Evolutionary conservation across 2,329 filamentous ascomycete genomes (phyloP).

Genomic region (Domatiomyces globalis): DNA sequence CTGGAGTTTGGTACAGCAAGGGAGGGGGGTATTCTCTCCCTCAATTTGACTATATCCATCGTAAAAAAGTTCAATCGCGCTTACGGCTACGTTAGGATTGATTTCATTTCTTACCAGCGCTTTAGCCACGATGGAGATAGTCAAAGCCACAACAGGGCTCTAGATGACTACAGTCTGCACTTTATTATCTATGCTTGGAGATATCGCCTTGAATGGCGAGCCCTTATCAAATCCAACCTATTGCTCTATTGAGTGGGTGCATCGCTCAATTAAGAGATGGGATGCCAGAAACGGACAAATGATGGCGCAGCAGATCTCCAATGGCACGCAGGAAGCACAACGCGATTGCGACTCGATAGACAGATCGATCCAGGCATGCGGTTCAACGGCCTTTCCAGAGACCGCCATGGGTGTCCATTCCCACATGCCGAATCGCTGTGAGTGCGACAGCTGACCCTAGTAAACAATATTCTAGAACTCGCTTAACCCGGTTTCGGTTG

Average conservation of each 20-base stretch:
- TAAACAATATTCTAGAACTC: too few species aligned
- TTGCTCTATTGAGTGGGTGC: not conserved
- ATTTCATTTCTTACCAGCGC: not conserved
- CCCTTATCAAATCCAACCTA: not conserved
- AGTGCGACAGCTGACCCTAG: too few species aligned
- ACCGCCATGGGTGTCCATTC: not conserved
- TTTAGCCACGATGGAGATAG: not conserved
- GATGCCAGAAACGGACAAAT: not conserved
- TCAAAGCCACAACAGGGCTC: not conserved
- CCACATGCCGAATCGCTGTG: not conserved
- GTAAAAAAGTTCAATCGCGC: not conserved
- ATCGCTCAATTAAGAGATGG: not conserved
- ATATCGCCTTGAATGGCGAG: not conserved
- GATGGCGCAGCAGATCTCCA: not conserved
- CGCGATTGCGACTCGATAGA: not conserved
- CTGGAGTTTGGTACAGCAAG: not conserved
- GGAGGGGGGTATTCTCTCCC: not conserved
- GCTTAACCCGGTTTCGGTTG: too few species aligned
- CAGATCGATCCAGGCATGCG: not conserved
- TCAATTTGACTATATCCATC: not conserved
- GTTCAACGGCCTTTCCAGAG: not conserved
- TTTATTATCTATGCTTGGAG: not conserved
- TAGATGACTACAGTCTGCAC: too few species aligned
- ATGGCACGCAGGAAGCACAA: not conserved
- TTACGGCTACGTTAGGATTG: not conserved